Evolutionary conservation across 768 basidiomycete species (phyloP).

Genomic region (Coprinopsis sp.): DNA sequence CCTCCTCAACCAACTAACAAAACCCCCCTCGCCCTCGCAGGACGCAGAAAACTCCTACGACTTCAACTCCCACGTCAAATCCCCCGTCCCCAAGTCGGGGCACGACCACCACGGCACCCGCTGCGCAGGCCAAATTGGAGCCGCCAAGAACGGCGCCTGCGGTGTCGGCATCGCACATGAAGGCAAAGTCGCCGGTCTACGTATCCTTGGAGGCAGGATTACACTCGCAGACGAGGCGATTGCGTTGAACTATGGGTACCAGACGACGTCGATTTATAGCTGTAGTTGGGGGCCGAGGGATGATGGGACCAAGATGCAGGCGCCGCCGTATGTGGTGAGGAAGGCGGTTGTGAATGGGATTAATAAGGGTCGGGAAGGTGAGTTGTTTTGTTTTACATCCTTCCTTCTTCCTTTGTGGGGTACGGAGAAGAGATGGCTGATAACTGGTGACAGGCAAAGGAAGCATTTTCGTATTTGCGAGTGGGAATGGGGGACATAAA

Average conservation of each 20-base stretch:
- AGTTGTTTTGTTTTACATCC: too few relatives aligned
- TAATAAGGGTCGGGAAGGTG: slow-evolving; percentile 63
- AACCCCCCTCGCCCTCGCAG: slow-evolving; percentile 45
- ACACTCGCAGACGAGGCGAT: slow-evolving; percentile 93
- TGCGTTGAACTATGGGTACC: slow-evolving; percentile 88
- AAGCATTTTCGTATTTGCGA: slow-evolving; percentile 92
- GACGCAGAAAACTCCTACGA: slow-evolving; percentile 85
- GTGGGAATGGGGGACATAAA: slow-evolving; percentile 85
- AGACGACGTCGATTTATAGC: slow-evolving; percentile 85
- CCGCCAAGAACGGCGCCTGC: slow-evolving; percentile 85
- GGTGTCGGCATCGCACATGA: slow-evolving; percentile 92
- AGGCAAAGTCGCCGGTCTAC: slow-evolving; percentile 85
- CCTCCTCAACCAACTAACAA: slow-evolving; percentile 4
- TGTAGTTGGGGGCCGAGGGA: slow-evolving; percentile 99
- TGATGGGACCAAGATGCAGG: slow-evolving; percentile 91
- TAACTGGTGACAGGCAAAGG: too few relatives aligned
- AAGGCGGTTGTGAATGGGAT: slow-evolving; percentile 93
- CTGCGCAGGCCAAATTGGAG: slow-evolving; percentile 95
- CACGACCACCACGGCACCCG: slow-evolving; percentile 97
- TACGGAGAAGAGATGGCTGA: too few relatives aligned
- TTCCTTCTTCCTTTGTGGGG: too few relatives aligned
- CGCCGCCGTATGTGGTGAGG: slow-evolving; percentile 80
- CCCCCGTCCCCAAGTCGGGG: slow-evolving; percentile 77
- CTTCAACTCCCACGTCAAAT: slow-evolving; percentile 86
- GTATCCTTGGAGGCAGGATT: slow-evolving; percentile 91